Evolutionary conservation across 306 rosid species (phyloP).

Genomic region (Pueraria montana): DNA sequence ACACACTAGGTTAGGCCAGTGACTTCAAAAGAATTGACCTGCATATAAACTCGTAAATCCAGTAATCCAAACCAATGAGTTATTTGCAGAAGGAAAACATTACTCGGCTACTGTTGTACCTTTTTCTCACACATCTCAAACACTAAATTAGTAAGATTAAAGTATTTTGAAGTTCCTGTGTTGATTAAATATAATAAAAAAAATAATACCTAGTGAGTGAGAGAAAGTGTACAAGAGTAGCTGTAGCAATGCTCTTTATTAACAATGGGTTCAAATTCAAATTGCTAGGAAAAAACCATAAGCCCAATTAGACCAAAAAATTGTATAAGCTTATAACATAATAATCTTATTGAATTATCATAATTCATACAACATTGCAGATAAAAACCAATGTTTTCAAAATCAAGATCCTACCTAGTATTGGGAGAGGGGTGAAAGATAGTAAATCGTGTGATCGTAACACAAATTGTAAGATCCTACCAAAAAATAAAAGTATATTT

Average conservation of each 20-base stretch:
- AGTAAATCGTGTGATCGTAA: too few species aligned
- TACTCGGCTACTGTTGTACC: neutral
- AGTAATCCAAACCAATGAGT: constrained; percentile 11
- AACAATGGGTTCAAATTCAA: neutral
- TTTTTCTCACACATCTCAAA: constrained; percentile 19
- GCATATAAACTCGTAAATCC: too few species aligned
- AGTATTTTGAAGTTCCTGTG: neutral
- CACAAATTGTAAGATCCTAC: too few species aligned
- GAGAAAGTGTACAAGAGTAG: neutral
- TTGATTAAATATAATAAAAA: neutral
- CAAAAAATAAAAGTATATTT: too few species aligned
- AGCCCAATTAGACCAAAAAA: too few species aligned
- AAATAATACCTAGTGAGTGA: neutral
- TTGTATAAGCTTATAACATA: too few species aligned
- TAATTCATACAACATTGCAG: too few species aligned
- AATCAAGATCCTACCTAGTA: too few species aligned
- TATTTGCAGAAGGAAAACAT: neutral
- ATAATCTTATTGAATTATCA: too few species aligned
- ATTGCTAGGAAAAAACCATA: neutral
- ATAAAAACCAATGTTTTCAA: too few species aligned
- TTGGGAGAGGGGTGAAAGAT: too few species aligned
- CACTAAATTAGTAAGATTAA: neutral
- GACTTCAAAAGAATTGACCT: too few species aligned
- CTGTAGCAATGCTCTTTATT: neutral
- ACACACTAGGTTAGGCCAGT: neutral